These are phyloP conservation scores for Onygena corvina DNA, from an alignment of 2,329 filamentous ascomycete genomes.

Conservation along the genomic window DNA sequence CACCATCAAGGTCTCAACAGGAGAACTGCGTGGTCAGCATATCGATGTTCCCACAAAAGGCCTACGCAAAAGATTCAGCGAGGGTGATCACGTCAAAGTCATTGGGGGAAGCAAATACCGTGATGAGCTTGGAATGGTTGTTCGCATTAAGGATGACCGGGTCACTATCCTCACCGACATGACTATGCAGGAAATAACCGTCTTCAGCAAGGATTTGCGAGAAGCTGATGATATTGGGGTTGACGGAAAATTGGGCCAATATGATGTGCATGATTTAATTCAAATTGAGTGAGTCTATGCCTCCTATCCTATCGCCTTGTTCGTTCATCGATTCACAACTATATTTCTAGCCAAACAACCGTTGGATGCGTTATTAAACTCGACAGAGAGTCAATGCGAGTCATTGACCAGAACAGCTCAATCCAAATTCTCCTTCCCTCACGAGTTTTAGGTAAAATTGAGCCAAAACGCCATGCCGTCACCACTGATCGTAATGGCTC, in stretches of 20 bases:
- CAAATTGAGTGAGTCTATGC: slow-evolving; percentile 59
- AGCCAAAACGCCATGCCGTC: slow-evolving; percentile 68
- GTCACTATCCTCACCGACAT: slow-evolving; percentile 90
- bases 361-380: slow-evolving; percentile 92
- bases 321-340: background rate
- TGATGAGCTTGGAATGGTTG: slow-evolving; percentile 94
- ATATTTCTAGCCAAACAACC: slow-evolving; percentile 52
- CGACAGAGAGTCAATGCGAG: slow-evolving; percentile 78
- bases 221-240: slow-evolving; percentile 87
- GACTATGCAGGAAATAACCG: slow-evolving; percentile 83
- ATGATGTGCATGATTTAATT: slow-evolving; percentile 82
- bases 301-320: background rate
- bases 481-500: slow-evolving; percentile 87
- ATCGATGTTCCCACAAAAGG: slow-evolving; percentile 91
- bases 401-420: slow-evolving; percentile 82
- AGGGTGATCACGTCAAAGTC: slow-evolving; percentile 97
- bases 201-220: slow-evolving; percentile 93
- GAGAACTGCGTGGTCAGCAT: slow-evolving; percentile 65
- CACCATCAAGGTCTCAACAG: slow-evolving; percentile 71
- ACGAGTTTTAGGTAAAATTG: slow-evolving; percentile 80
- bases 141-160: slow-evolving; percentile 81
- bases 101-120: slow-evolving; percentile 89
- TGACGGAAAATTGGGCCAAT: slow-evolving; percentile 70
- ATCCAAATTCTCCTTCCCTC: slow-evolving; percentile 74
- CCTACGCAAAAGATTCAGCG: slow-evolving; percentile 79